Percentiles rank a stretch among this genome's conserved stretches.
Evolutionary conservation across 768 basidiomycete genomes (phyloP).

Genomic region (Clitopilus hobsonii): DNA sequence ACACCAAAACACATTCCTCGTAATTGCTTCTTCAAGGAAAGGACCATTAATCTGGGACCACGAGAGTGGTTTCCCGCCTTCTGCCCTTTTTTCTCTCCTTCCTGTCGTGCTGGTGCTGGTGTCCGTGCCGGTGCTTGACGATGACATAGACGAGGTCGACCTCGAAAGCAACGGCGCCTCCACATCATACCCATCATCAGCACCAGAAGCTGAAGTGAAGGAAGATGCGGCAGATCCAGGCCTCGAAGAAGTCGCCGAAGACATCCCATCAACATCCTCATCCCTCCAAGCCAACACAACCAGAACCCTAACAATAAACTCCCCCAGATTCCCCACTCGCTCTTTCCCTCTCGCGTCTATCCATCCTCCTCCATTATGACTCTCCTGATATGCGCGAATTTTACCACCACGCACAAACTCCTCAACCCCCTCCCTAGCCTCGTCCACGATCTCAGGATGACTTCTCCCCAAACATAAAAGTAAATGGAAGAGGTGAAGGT

Average conservation of each 20-base stretch:
- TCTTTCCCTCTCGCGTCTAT: not conserved
- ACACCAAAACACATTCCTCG: conserved; percentile 38
- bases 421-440: conserved; percentile 24
- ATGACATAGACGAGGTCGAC: no score
- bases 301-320: conserved; percentile 35
- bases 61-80: conserved; percentile 16
- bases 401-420: conserved; percentile 24
- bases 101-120: no score
- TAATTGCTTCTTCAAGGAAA: conserved; percentile 36
- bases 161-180: no score
- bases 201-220: no score
- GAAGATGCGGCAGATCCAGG: no score
- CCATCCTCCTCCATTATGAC: not conserved
- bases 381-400: conserved; percentile 8
- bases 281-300: conserved; percentile 24
- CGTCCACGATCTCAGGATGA: conserved; percentile 25
- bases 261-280: not conserved
- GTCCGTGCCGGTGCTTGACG: no score
- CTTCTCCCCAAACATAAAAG: conserved; percentile 28
- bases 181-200: no score
- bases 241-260: no score
- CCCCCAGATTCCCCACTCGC: conserved; percentile 26
- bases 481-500: conserved; percentile 42
- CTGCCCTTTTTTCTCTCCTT: not conserved
- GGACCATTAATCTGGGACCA: conserved; percentile 33